phyloP scores from a whole-genome alignment of 139 green algal species.

The Zygnema circumcarinatum region DNA sequence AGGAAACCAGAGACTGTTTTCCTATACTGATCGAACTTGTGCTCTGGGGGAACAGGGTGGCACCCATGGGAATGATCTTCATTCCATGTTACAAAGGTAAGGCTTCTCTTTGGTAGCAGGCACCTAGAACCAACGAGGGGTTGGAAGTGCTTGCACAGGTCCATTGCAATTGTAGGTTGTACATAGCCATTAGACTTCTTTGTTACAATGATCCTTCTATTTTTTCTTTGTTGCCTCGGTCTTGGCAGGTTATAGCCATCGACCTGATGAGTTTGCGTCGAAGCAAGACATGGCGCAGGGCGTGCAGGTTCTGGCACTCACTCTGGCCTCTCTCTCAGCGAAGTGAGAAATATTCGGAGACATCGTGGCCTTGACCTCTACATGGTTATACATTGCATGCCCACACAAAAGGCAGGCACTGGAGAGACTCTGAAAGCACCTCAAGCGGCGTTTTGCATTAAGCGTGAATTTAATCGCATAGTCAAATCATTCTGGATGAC shows the following conservation, averaged over 20 bases:
- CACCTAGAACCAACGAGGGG: neutral
- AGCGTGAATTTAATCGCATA: too few relatives aligned
- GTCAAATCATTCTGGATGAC: too few relatives aligned
- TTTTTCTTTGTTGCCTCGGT: neutral
- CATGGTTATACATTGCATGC: too few relatives aligned
- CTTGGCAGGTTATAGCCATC: slow-evolving; percentile 78
- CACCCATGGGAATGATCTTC: slow-evolving; percentile 94
- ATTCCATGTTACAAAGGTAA: slow-evolving; percentile 88
- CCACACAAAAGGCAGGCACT: too few relatives aligned
- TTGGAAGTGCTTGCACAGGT: neutral
- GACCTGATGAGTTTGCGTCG: slow-evolving; percentile 87
- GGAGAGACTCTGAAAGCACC: too few relatives aligned
- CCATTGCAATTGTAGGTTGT: too few relatives aligned
- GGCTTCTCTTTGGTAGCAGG: slow-evolving; percentile 43
- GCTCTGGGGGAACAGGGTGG: slow-evolving; percentile 70
- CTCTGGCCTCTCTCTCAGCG: slow-evolving; percentile 53
- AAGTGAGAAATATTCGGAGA: too few relatives aligned
- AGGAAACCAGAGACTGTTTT: too few relatives aligned
- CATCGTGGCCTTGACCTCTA: too few relatives aligned
- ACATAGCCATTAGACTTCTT: too few relatives aligned
- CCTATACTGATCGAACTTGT: too few relatives aligned
- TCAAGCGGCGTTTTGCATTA: too few relatives aligned
- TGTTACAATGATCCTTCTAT: neutral
- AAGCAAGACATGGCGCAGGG: slow-evolving; percentile 72
- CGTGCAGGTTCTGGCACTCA: slow-evolving; percentile 62